A percentile compares a stretch with the other conserved stretches of the same genome.
These are phyloP conservation scores for Podaxis pistillaris DNA, from an alignment of 768 basidiomycete species.

Conservation along the genomic window DNA sequence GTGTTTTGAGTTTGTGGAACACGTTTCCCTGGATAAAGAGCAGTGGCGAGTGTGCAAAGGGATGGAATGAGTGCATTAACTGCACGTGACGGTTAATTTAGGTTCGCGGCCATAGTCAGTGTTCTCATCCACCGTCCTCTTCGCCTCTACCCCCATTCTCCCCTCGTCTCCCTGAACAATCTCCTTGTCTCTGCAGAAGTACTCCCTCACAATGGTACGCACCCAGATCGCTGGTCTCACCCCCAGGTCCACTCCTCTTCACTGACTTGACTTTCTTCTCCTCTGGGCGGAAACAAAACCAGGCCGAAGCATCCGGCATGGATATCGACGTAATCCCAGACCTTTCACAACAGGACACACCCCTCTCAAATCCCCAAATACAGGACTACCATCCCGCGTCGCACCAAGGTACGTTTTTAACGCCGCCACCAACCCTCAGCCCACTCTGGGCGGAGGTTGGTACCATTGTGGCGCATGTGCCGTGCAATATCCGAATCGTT, in stretches of 20 bases:
- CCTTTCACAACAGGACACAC: slow-evolving; percentile 1
- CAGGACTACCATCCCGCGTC: slow-evolving; percentile 8
- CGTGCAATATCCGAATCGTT: slow-evolving; percentile 6
- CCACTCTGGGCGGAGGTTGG: neutral
- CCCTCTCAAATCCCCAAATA: slow-evolving; percentile 3
- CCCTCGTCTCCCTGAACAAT: slow-evolving; percentile 9
- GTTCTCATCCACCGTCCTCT: slow-evolving; percentile 9
- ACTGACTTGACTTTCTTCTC: neutral
- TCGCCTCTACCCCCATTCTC: slow-evolving; percentile 5
- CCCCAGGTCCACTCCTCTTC: neutral
- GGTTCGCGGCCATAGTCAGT: slow-evolving; percentile 9
- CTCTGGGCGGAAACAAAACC: slow-evolving; percentile 1
- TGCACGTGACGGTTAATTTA: slow-evolving; percentile 16
- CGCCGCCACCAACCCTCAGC: neutral
- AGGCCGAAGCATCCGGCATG: slow-evolving; percentile 13
- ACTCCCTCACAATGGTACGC: slow-evolving; percentile 2
- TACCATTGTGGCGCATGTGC: neutral
- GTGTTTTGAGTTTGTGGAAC: neutral
- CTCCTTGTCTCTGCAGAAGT: slow-evolving; percentile 2
- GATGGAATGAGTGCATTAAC: neutral
- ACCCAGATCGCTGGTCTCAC: neutral
- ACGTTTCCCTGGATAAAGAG: neutral
- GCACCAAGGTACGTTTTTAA: slow-evolving; percentile 10
- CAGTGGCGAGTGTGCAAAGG: neutral
- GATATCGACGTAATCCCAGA: slow-evolving; percentile 7